A percentile compares a stretch with the other conserved stretches of the same genome.
Conservation (phyloP, 192 early-diverging fungal genomes). For the Entophlyctis helioformis region DNA sequence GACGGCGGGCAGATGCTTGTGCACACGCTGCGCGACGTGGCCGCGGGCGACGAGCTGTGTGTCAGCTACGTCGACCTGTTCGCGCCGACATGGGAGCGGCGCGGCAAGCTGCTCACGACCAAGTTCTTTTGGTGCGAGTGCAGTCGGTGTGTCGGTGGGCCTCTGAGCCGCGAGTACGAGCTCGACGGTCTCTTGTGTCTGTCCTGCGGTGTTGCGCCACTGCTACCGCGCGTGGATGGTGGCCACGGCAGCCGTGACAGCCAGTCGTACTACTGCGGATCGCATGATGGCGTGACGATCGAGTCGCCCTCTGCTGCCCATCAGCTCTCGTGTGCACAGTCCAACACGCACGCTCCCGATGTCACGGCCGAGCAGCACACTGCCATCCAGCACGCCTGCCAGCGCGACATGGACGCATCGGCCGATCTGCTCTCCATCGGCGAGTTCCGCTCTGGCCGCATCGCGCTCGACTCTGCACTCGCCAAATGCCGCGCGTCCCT, state of each 20-base stretch:
- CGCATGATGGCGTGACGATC: conserved; percentile 19
- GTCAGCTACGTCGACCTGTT: conserved; percentile 62
- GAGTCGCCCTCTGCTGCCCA: not conserved
- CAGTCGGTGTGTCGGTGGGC: conserved; percentile 33
- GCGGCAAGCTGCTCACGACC: conserved; percentile 48
- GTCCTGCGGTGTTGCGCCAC: conserved; percentile 38
- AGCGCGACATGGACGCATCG: no score
- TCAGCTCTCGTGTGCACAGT: not conserved
- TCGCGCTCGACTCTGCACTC: no score
- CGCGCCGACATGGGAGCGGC: conserved; percentile 55
- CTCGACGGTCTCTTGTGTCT: conserved; percentile 47
- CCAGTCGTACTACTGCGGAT: conserved; percentile 30
- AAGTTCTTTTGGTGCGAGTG: conserved; percentile 74
- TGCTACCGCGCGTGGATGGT: conserved; percentile 29
- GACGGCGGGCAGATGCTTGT: conserved; percentile 42
- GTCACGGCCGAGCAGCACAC: no score
- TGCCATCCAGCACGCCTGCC: no score
- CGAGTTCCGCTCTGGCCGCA: no score
- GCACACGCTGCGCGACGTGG: conserved; percentile 42
- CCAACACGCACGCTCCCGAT: no score
- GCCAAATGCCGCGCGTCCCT: conserved; percentile 26
- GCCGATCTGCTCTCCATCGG: no score
- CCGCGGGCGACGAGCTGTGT: conserved; percentile 44
- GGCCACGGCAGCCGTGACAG: conserved; percentile 21
- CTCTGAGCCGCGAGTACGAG: not conserved